These are phyloP conservation scores for Oidiodendron maius DNA, from an alignment of 495 filamentous ascomycete genomes.

Conservation along the genomic window DNA sequence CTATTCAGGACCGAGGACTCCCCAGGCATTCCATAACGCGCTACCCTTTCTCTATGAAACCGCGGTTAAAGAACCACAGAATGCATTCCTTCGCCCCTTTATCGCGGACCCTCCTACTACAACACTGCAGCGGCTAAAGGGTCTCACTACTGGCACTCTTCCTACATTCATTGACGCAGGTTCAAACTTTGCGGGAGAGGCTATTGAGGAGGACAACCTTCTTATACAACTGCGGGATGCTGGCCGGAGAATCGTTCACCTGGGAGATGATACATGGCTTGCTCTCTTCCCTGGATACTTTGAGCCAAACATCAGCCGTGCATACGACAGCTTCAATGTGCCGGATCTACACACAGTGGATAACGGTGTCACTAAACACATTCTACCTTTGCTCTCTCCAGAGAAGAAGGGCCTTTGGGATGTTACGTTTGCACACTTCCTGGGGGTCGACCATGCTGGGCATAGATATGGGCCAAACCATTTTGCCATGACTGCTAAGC, in stretches of 20 bases:
- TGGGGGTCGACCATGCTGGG: constrained; percentile 95
- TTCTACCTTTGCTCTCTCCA: constrained; percentile 69
- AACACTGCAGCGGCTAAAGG: constrained; percentile 88
- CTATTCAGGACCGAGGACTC: not conserved
- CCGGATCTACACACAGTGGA: constrained; percentile 98
- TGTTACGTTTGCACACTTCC: constrained; percentile 83
- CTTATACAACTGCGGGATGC: constrained; percentile 73
- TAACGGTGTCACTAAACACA: constrained; percentile 88
- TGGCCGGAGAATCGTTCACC: constrained; percentile 82
- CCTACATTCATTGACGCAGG: constrained; percentile 92
- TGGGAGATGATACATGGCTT: constrained; percentile 97
- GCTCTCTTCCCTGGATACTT: constrained; percentile 89
- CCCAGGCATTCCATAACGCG: constrained; percentile 76
- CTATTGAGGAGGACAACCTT: constrained; percentile 97
- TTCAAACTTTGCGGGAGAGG: constrained; percentile 90
- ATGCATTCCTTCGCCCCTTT: constrained; percentile 88
- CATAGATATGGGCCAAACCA: constrained; percentile 95
- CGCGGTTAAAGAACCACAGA: constrained; percentile 61
- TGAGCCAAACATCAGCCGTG: constrained; percentile 70
- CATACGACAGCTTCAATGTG: constrained; percentile 96
- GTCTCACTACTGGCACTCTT: constrained; percentile 88
- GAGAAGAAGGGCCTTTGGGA: constrained; percentile 73
- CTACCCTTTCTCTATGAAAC: constrained; percentile 82
- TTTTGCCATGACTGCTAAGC: constrained; percentile 81
- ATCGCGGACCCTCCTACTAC: constrained; percentile 96